Base-by-base conservation (phyloP, 2,329 filamentous ascomycete species). In the Aspergillus brunneoviolaceus region DNA sequence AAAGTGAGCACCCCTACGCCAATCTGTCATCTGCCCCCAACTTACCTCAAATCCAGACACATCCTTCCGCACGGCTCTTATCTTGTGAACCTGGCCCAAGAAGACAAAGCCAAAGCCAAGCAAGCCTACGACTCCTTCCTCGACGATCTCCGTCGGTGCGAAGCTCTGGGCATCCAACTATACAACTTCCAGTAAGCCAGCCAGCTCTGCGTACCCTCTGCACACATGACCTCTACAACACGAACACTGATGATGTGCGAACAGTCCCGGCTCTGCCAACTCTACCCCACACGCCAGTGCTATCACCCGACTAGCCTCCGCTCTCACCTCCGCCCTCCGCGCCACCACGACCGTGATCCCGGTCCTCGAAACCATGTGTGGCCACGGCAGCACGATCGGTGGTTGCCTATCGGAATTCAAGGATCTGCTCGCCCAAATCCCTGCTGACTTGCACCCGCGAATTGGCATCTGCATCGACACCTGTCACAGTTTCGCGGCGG, bases 381-480 rank as follows among this genome's bases (percentile, higher is more conserved):
- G 92, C 3, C 85, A 86, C 57, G 93, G 93, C 55, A 96, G 95
- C 69, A 88, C 96, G 4, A 87, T 99, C 55, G 95, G 95, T 31
- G 88, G 87, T 16, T 88, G 84, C 1, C 96, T 96, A 73, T 88
- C 93, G 72, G 94, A 99, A 69, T 83, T 99, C 51, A 84, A 89
- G 12, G 90, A 92, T 69, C 91, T 97, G 64, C 96, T 99, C 67
- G 84, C 84, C 14, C 81, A 87, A 9, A 85, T 98, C 25, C 77
- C 78, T 0, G 64, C 74, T n/a, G 84, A 92, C 23, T 87, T 96
- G 74, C 96, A 96, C 78, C 75, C 81, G 49, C 87, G 95, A 33
- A 88, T 99, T 2, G 95, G 94, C 50, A 92, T 99, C 19, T 99
- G 95, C 76, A 87, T 99, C 59, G 95, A 99, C 74, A 99, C 95